Evolutionary conservation across 805 yeast genomes (phyloP).

Genomic region (Kodamaea laetipori): DNA sequence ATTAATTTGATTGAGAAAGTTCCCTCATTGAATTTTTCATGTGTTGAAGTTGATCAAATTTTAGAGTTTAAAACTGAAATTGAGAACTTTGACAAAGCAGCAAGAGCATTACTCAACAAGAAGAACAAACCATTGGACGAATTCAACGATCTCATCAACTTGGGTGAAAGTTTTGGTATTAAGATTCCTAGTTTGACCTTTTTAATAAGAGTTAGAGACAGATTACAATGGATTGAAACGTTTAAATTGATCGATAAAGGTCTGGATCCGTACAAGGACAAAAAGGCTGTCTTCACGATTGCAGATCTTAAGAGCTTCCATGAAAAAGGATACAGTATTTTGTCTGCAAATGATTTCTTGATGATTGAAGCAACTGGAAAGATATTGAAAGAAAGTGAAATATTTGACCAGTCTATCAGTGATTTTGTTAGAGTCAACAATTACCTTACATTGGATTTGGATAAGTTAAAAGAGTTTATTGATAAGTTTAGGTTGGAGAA

Average conservation of each 20-base stretch:
- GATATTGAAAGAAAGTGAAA: slow-evolving; percentile 28
- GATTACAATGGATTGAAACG: slow-evolving; percentile 35
- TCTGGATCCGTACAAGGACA: slow-evolving; percentile 42
- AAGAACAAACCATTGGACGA: slow-evolving; percentile 42
- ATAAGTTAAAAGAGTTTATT: slow-evolving; percentile 29
- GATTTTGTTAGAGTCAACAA: slow-evolving; percentile 20
- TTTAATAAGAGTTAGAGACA: slow-evolving; percentile 37
- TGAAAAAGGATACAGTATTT: slow-evolving; percentile 28
- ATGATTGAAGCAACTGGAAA: slow-evolving; percentile 38
- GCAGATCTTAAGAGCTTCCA: slow-evolving; percentile 31
- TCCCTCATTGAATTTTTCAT: slow-evolving; percentile 50
- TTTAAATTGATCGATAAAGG: slow-evolving; percentile 39
- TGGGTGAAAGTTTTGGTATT: slow-evolving; percentile 64
- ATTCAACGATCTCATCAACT: slow-evolving; percentile 52
- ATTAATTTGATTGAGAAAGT: slow-evolving; percentile 46
- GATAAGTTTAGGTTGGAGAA: slow-evolving; percentile 24
- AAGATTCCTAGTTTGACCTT: slow-evolving; percentile 49
- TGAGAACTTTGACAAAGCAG: slow-evolving; percentile 50
- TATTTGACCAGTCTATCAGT: slow-evolving; percentile 22
- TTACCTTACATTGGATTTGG: slow-evolving; percentile 24
- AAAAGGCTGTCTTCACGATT: slow-evolving; percentile 36
- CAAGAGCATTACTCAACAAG: slow-evolving; percentile 39
- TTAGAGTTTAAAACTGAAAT: slow-evolving; percentile 55
- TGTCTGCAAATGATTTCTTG: slow-evolving; percentile 22
- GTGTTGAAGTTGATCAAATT: slow-evolving; percentile 63